A percentile compares a stretch with the other conserved stretches of the same genome.
phyloP scores from a whole-genome alignment of 139 green algal genomes.

The Micractinium conductrix region DNA sequence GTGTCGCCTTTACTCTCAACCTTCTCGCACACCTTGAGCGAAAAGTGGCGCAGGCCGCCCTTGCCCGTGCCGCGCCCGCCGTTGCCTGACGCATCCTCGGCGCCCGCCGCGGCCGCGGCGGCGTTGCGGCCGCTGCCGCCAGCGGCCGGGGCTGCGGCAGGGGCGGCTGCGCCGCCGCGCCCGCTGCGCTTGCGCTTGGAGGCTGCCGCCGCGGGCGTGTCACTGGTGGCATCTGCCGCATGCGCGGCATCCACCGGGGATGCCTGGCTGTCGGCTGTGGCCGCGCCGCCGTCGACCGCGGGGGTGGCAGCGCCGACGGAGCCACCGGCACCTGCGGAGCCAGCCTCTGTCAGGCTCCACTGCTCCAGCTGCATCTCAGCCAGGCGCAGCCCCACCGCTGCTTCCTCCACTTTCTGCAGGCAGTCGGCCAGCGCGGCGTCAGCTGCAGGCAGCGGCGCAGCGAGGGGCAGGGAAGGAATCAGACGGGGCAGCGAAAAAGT shows the following conservation, averaged over 20 bases:
- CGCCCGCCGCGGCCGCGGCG: neutral
- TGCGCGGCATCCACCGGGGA: neutral
- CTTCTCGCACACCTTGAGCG: constrained; percentile 87
- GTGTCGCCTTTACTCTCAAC: constrained; percentile 86
- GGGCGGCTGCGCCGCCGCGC: neutral
- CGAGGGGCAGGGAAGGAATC: too few species aligned
- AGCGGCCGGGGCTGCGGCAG: neutral
- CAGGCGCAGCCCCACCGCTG: neutral
- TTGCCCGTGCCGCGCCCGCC: constrained; percentile 13
- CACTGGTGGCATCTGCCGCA: neutral
- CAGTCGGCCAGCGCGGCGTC: neutral
- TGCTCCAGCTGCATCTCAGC: neutral
- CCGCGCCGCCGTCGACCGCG: neutral
- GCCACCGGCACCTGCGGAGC: neutral
- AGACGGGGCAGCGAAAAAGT: too few species aligned
- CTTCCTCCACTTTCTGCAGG: neutral
- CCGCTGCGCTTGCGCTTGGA: constrained; percentile 10
- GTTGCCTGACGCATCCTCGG: neutral
- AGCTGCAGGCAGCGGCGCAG: neutral
- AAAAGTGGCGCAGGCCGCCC: constrained; percentile 86
- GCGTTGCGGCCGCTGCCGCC: too few species aligned
- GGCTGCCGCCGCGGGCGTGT: neutral
- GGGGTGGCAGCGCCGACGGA: neutral
- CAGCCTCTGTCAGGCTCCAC: neutral
- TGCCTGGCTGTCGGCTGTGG: neutral